These are phyloP conservation scores for Mucor lusitanicus DNA, from an alignment of 371 early-diverging fungal species.

Conservation along the genomic window DNA sequence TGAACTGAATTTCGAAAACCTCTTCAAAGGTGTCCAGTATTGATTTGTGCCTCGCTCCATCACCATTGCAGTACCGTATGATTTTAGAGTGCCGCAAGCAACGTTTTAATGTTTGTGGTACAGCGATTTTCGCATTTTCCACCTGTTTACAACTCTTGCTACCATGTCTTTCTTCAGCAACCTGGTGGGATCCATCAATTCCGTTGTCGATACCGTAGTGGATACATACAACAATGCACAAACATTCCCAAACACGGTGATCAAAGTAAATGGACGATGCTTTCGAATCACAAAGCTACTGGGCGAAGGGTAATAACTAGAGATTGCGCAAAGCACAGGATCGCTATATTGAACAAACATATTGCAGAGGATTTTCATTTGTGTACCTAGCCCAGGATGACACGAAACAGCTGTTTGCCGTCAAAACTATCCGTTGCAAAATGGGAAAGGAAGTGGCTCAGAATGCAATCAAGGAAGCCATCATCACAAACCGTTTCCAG, in stretches of 20 bases:
- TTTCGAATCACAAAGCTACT: conserved; percentile 64
- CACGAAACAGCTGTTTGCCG: conserved; percentile 56
- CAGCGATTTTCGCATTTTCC: background rate
- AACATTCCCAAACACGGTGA: conserved; percentile 49
- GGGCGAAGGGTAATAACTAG: conserved; percentile 72
- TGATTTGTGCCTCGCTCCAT: too few species aligned
- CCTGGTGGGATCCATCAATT: conserved; percentile 17
- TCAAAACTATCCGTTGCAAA: conserved; percentile 73
- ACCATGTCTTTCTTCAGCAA: conserved; percentile 22
- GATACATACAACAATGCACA: conserved; percentile 4
- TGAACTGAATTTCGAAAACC: too few species aligned
- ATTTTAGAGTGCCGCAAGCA: background rate
- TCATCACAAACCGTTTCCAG: conserved; percentile 62
- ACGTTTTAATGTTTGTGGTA: background rate
- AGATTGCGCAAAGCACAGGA: background rate
- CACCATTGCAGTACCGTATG: too few species aligned
- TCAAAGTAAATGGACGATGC: conserved; percentile 58
- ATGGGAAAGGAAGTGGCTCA: conserved; percentile 59
- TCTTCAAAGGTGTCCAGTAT: too few species aligned
- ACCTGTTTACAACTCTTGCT: background rate
- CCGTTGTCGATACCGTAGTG: conserved; percentile 19
- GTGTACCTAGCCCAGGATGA: conserved; percentile 74
- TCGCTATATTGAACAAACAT: background rate
- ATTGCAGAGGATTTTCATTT: conserved; percentile 69
- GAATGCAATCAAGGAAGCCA: conserved; percentile 69